Percentiles rank a stretch among this genome's conserved stretches.
phyloP scores from a whole-genome alignment of 2,329 filamentous ascomycete genomes.

The Colletotrichum simmondsii region DNA sequence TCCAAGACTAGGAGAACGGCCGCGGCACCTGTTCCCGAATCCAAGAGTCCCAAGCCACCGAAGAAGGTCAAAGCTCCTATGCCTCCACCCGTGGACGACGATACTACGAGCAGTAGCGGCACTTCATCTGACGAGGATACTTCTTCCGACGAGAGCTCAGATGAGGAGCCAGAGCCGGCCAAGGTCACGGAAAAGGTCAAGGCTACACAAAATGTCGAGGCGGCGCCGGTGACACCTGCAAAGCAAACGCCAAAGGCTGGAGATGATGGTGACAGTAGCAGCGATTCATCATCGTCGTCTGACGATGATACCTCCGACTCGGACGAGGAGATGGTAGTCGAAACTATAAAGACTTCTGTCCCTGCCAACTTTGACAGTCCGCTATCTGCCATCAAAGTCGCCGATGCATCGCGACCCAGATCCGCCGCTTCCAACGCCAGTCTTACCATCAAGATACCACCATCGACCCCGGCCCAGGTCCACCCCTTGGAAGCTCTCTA shows the following conservation, averaged over 20 bases:
- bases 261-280: slow-evolving; percentile 39
- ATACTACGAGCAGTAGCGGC: slow-evolving; percentile 52
- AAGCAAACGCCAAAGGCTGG: slow-evolving; percentile 32
- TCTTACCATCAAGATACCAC: slow-evolving; percentile 66
- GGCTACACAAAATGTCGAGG: slow-evolving; percentile 2
- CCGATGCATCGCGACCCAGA: slow-evolving; percentile 53
- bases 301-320: slow-evolving; percentile 35
- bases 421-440: slow-evolving; percentile 62
- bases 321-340: slow-evolving; percentile 38
- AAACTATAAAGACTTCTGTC: slow-evolving; percentile 22
- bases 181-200: slow-evolving; percentile 19
- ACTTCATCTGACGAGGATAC: slow-evolving; percentile 46
- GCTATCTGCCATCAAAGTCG: slow-evolving; percentile 38
- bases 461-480: slow-evolving; percentile 62
- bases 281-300: slow-evolving; percentile 36
- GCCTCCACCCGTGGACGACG: slow-evolving; percentile 40
- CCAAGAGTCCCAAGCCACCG: slow-evolving; percentile 32
- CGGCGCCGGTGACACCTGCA: slow-evolving; percentile 19
- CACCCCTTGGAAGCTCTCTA: slow-evolving; percentile 94
- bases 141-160: slow-evolving; percentile 45
- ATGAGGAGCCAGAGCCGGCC: slow-evolving; percentile 37
- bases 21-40: slow-evolving; percentile 38
- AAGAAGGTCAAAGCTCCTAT: slow-evolving; percentile 37
- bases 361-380: slow-evolving; percentile 11
- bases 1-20: slow-evolving; percentile 52